Evolutionary conservation across 108 stramenopile species (phyloP).

Genomic region (Fistulifera pelliculosa): DNA sequence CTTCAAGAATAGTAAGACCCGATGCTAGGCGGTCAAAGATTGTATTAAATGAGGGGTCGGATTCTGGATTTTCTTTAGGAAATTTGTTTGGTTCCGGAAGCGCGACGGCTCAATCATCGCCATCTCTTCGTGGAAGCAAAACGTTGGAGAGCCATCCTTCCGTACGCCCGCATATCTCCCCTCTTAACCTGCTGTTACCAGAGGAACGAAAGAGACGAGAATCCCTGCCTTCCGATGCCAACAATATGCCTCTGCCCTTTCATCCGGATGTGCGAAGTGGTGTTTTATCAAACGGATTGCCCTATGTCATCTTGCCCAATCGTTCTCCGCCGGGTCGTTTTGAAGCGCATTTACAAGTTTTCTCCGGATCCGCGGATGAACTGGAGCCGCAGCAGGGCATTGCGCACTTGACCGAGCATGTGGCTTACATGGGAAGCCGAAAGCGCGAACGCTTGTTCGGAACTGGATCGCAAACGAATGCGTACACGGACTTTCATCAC

Average conservation of each 20-base stretch:
- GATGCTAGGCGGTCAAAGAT: no score
- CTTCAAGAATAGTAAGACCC: no score
- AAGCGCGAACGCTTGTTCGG: conserved; percentile 94
- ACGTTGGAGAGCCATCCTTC: conserved; percentile 65
- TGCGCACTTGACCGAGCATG: conserved; percentile 96
- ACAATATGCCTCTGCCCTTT: conserved; percentile 34
- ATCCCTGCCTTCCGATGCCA: conserved; percentile 12
- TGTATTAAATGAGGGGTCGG: no score
- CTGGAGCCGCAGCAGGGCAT: conserved; percentile 92
- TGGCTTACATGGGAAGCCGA: conserved; percentile 96
- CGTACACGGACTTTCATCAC: conserved; percentile 99
- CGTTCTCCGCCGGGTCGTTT: conserved; percentile 87
- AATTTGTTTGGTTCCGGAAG: conserved; percentile 26
- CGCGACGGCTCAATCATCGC: conserved; percentile 14
- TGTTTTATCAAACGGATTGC: conserved; percentile 81
- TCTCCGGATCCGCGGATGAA: conserved; percentile 87
- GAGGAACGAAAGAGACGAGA: conserved; percentile 12
- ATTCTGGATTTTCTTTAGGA: conserved; percentile 21
- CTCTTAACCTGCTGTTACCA: conserved; percentile 65
- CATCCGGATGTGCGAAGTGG: conserved; percentile 70
- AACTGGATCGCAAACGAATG: conserved; percentile 92
- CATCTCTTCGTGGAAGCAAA: no score
- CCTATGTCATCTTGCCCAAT: conserved; percentile 92
- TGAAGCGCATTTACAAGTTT: conserved; percentile 94
- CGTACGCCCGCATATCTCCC: conserved; percentile 71